phyloP scores from a whole-genome alignment of 257 asterid genomes.

The Capsicum rhomboideum region DNA sequence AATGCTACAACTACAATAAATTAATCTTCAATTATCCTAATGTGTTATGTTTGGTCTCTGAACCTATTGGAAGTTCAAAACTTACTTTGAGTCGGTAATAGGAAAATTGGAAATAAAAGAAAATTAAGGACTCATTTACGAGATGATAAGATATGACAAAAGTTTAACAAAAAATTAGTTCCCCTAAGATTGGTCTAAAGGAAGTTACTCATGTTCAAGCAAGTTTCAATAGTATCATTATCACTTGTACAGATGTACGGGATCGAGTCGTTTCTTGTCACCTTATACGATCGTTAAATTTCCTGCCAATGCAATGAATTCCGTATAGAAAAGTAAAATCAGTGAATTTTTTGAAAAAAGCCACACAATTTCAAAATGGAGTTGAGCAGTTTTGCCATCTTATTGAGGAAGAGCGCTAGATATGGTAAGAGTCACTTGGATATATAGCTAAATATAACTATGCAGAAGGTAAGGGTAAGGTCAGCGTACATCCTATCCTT shows the following conservation, averaged over 20 bases:
- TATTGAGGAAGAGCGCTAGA: background rate
- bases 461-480: no score
- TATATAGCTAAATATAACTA: no score
- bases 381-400: background rate
- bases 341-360: background rate
- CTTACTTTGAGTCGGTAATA: background rate
- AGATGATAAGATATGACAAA: no score
- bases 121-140: background rate
- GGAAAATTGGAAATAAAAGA: no score
- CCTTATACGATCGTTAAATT: background rate
- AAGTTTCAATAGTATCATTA: no score
- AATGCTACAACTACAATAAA: no score
- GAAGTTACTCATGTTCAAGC: no score
- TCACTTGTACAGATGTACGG: no score
- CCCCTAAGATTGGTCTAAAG: no score
- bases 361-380: background rate
- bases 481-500: background rate
- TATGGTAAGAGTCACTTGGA: no score
- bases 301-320: background rate
- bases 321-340: background rate
- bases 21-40: background rate
- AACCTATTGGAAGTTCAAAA: background rate
- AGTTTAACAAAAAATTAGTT: no score
- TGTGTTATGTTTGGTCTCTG: background rate
- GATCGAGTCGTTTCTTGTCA: no score